Conservation (phyloP, 805 yeast species). For the Saccharomycopsis sp. region DNA sequence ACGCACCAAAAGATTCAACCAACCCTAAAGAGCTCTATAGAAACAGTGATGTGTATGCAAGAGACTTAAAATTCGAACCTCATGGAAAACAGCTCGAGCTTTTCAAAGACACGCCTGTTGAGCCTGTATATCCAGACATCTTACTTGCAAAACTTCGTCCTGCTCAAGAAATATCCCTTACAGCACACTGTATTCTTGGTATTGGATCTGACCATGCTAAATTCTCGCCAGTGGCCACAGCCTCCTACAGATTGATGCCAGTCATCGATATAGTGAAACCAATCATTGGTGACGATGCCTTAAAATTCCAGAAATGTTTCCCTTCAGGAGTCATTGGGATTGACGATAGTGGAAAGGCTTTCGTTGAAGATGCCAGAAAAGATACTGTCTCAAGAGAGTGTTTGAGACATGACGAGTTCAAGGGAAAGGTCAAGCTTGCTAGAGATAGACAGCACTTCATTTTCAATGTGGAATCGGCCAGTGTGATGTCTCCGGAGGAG, state of each 20-base stretch:
- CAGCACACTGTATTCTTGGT: slow-evolving; percentile 89
- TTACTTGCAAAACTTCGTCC: slow-evolving; percentile 90
- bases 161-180: slow-evolving; percentile 88
- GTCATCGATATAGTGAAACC: slow-evolving; percentile 70
- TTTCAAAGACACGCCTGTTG: slow-evolving; percentile 62
- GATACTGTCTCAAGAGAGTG: slow-evolving; percentile 98
- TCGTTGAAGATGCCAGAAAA: slow-evolving; percentile 80
- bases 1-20: slow-evolving; percentile 69
- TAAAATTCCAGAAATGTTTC: slow-evolving; percentile 80
- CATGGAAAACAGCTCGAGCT: slow-evolving; percentile 78
- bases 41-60: slow-evolving; percentile 83
- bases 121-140: slow-evolving; percentile 82
- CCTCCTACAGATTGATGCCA: slow-evolving; percentile 90
- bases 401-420: slow-evolving; percentile 84
- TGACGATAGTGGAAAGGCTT: slow-evolving; percentile 60
- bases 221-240: slow-evolving; percentile 95
- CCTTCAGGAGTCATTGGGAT: slow-evolving; percentile 89
- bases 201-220: slow-evolving; percentile 95
- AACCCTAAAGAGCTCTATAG: slow-evolving; percentile 80
- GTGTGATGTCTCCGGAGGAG: slow-evolving; percentile 96
- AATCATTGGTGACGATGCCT: slow-evolving; percentile 70
- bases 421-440: slow-evolving; percentile 84
- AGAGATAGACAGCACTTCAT: slow-evolving; percentile 89
- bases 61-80: slow-evolving; percentile 83
- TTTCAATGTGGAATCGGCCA: slow-evolving; percentile 89